Conservation (phyloP, 805 yeast species). For the Myxozyma lipomycoides region DNA sequence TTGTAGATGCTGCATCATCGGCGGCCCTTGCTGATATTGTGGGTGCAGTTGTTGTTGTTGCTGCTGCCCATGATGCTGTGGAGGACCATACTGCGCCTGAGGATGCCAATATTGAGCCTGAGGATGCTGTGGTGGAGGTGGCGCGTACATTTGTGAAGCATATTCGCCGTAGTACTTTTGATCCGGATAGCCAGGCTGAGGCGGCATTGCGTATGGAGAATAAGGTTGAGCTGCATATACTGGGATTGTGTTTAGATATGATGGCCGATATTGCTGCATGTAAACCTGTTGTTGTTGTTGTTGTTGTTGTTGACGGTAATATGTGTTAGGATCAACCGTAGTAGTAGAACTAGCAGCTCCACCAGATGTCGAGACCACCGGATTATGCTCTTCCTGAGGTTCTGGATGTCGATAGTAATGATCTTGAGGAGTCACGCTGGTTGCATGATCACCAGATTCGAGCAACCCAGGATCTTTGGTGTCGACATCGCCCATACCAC, state of each 20-base stretch:
- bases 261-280: neutral
- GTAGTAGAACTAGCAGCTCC: too few species aligned
- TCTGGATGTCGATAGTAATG: slow-evolving; percentile 9
- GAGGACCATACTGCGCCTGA: slow-evolving; percentile 15
- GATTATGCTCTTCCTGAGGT: too few species aligned
- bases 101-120: slow-evolving; percentile 20
- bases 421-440: slow-evolving; percentile 3
- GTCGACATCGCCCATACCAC: neutral
- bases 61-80: slow-evolving; percentile 16
- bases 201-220: neutral
- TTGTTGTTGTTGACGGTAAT: neutral
- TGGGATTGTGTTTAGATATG: neutral
- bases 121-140: slow-evolving; percentile 14
- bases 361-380: too few species aligned
- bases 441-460: neutral
- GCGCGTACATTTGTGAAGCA: slow-evolving; percentile 6
- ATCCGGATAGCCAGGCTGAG: neutral
- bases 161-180: slow-evolving; percentile 17
- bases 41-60: slow-evolving; percentile 18
- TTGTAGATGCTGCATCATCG: slow-evolving; percentile 12
- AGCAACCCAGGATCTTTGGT: neutral
- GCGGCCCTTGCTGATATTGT: slow-evolving; percentile 4
- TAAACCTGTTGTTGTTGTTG: neutral
- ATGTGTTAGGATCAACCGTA: too few species aligned
- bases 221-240: neutral